A percentile compares a stretch with the other conserved stretches of the same genome.
Conservation (phyloP, 192 early-diverging fungal species). For the Cladochytrium replicatum region DNA sequence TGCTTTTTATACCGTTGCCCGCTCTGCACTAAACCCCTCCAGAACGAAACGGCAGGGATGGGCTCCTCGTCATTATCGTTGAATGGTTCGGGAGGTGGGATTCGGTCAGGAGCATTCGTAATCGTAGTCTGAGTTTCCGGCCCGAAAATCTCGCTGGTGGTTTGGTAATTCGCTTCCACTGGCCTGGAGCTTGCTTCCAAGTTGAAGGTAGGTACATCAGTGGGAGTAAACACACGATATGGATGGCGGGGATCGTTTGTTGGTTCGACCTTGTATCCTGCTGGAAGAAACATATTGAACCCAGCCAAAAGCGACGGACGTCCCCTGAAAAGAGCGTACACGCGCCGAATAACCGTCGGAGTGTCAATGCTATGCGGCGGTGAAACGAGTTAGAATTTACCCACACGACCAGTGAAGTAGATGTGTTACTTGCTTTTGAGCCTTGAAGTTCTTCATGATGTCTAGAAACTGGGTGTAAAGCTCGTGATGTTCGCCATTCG, state of each 20-base stretch:
- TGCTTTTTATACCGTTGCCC: too few species aligned
- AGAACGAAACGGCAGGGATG: too few species aligned
- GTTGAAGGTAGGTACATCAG: constrained; percentile 17
- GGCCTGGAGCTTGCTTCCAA: too few species aligned
- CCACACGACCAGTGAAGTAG: background rate
- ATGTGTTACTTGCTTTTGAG: constrained; percentile 59
- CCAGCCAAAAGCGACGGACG: constrained; percentile 86
- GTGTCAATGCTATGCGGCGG: constrained; percentile 90
- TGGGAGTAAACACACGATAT: constrained; percentile 81
- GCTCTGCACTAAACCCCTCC: too few species aligned
- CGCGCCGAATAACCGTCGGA: constrained; percentile 92
- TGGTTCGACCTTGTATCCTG: constrained; percentile 92
- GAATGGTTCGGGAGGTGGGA: too few species aligned
- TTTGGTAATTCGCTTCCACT: too few species aligned
- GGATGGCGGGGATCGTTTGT: constrained; percentile 67
- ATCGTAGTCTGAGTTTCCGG: too few species aligned
- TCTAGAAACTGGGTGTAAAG: constrained; percentile 97
- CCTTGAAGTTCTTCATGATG: constrained; percentile 99
- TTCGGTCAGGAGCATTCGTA: too few species aligned
- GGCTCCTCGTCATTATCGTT: too few species aligned
- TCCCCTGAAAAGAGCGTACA: constrained; percentile 87
- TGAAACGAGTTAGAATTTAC: too few species aligned
- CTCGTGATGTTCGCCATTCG: constrained; percentile 83
- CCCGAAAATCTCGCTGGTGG: too few species aligned
- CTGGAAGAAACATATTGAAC: constrained; percentile 98